phyloP scores from a whole-genome alignment of 441 rosid species.

The Euphorbia schlechtendalii region DNA sequence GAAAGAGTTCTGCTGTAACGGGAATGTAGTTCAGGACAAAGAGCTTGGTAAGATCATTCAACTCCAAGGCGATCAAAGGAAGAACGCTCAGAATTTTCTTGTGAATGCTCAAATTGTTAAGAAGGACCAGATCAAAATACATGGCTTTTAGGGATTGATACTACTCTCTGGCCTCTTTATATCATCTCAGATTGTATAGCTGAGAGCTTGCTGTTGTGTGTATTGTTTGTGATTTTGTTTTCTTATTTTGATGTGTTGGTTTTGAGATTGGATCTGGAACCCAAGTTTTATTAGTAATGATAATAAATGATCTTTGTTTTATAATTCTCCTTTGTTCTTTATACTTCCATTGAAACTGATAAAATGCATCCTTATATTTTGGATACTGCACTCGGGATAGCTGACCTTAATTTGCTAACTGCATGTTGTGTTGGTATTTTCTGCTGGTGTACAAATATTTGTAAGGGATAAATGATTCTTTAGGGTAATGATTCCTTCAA shows the following conservation, averaged over 20 bases:
- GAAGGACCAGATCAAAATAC: slow-evolving; percentile 75
- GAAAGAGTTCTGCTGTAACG: slow-evolving; percentile 93
- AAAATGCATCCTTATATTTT: no score
- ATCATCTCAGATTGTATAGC: background rate
- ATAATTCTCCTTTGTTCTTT: background rate
- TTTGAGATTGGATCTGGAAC: background rate
- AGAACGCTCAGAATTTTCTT: slow-evolving; percentile 60
- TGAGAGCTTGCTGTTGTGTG: background rate
- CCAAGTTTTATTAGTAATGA: background rate
- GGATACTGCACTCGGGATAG: no score
- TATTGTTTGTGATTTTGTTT: background rate
- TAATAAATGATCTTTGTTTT: background rate
- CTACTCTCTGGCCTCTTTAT: background rate
- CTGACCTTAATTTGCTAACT: no score
- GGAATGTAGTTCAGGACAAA: slow-evolving; percentile 79
- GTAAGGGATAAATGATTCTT: no score
- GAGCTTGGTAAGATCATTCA: slow-evolving; percentile 77
- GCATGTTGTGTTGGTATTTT: no score
- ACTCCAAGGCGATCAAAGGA: slow-evolving; percentile 86
- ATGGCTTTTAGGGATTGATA: slow-evolving; percentile 46
- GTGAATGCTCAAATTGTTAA: slow-evolving; percentile 39
- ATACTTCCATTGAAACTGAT: no score
- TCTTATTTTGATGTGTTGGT: background rate
- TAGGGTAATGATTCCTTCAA: no score
- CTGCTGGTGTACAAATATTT: no score